phyloP scores from a whole-genome alignment of 1,284 basidiomycete species.

The Puccinia hordei region DNA sequence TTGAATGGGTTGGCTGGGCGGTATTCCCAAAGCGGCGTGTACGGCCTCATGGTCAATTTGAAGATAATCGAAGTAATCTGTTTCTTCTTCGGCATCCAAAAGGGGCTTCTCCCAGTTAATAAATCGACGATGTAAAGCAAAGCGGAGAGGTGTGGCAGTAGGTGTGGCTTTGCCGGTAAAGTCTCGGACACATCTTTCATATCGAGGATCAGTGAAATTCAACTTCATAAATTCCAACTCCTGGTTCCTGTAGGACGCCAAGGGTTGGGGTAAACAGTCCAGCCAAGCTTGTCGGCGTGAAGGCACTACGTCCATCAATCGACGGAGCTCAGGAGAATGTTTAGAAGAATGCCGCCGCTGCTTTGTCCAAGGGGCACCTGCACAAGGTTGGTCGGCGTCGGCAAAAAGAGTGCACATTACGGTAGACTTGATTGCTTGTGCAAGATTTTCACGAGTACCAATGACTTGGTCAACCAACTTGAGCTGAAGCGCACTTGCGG shows the following conservation, averaged over 20 bases:
- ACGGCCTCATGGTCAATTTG: background rate
- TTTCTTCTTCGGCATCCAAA: conserved; percentile 30
- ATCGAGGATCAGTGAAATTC: conserved; percentile 62
- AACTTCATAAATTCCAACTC: conserved; percentile 63
- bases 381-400: background rate
- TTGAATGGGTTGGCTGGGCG: background rate
- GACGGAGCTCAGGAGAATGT: conserved; percentile 12
- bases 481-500: conserved; percentile 44
- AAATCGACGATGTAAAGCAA: conserved; percentile 58
- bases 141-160: conserved; percentile 59
- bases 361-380: conserved; percentile 45
- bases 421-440: conserved; percentile 1
- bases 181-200: conserved; percentile 60
- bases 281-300: conserved; percentile 58
- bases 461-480: conserved; percentile 34
- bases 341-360: background rate
- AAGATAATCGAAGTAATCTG: conserved; percentile 35
- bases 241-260: conserved; percentile 60
- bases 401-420: conserved; percentile 27
- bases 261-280: conserved; percentile 55
- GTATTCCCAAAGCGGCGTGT: conserved; percentile 10
- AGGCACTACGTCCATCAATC: conserved; percentile 52
- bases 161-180: conserved; percentile 62
- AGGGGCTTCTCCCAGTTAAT: conserved; percentile 12
- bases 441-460: background rate